phyloP scores from a whole-genome alignment of 2,329 filamentous ascomycete species.

The Xylariomycetidae sp. region DNA sequence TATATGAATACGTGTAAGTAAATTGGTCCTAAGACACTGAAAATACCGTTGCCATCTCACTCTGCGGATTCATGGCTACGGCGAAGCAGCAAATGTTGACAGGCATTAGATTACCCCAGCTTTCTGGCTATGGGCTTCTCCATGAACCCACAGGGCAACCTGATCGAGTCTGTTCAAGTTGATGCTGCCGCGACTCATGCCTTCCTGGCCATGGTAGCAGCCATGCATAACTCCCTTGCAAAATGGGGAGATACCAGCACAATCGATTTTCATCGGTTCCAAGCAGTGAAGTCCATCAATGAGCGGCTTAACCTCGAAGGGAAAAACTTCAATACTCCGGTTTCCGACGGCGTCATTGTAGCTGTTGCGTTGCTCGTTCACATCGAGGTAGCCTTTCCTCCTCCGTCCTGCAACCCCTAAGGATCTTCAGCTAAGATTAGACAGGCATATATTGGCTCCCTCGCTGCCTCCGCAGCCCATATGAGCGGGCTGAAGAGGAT shows the following conservation, averaged over 20 bases:
- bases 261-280: constrained; percentile 29
- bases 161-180: constrained; percentile 26
- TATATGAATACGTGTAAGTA: constrained; percentile 28
- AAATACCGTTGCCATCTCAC: neutral
- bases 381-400: constrained; percentile 20
- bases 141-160: constrained; percentile 28
- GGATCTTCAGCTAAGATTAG: too few species aligned
- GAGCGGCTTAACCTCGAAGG: constrained; percentile 27
- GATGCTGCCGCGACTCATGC: constrained; percentile 28
- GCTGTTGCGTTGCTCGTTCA: constrained; percentile 29
- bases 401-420: too few species aligned
- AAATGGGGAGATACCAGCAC: constrained; percentile 28
- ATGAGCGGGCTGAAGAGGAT: constrained; percentile 28
- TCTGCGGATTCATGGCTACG: neutral
- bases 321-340: constrained; percentile 21
- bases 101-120: constrained; percentile 23
- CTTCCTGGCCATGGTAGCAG: constrained; percentile 28
- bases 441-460: constrained; percentile 26
- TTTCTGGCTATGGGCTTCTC: constrained; percentile 28
- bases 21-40: neutral
- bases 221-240: constrained; percentile 30
- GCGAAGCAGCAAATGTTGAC: constrained; percentile 6
- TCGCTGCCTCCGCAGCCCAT: constrained; percentile 25
- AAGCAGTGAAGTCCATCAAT: constrained; percentile 28
- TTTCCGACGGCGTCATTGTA: constrained; percentile 28